phyloP scores from a whole-genome alignment of 495 filamentous ascomycete species.

The Neurospora pannonica region DNA sequence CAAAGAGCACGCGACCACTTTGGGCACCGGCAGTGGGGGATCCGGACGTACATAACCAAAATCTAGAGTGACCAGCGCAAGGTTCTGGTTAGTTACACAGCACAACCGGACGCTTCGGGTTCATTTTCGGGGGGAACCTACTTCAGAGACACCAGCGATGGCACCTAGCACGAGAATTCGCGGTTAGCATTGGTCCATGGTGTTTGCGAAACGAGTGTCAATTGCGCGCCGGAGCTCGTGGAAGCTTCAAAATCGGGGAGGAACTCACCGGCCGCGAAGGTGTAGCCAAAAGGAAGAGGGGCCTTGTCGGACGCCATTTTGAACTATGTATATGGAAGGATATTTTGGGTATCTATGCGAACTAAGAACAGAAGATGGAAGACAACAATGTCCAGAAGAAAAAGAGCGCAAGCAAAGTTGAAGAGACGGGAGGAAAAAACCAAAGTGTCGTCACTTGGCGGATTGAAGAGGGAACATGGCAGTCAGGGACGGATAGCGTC shows the following conservation, averaged over 20 bases:
- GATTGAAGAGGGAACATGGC: not conserved
- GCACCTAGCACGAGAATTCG: conserved; percentile 9
- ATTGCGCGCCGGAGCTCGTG: not conserved
- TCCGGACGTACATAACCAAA: conserved; percentile 61
- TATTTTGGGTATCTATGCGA: not conserved
- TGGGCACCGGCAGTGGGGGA: not conserved
- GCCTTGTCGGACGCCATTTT: conserved; percentile 23
- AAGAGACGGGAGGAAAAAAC: not conserved
- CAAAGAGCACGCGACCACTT: conserved; percentile 10
- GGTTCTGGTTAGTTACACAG: not conserved
- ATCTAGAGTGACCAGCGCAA: conserved; percentile 43
- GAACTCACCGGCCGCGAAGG: conserved; percentile 25
- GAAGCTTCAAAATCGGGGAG: not conserved
- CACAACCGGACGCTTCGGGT: not conserved
- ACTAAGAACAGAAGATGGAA: not conserved
- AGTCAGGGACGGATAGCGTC: not conserved
- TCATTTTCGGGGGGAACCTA: conserved; percentile 3
- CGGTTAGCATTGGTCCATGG: conserved; percentile 10
- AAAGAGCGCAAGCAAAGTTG: conserved; percentile 8
- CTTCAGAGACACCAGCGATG: conserved; percentile 22
- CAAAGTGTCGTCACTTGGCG: conserved; percentile 2
- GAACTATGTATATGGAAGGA: not conserved
- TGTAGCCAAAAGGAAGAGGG: conserved; percentile 27
- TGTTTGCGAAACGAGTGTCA: not conserved
- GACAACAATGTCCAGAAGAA: not conserved